Evolutionary conservation across 768 basidiomycete genomes (phyloP).

Genomic region (Psilocybe cyanescens): DNA sequence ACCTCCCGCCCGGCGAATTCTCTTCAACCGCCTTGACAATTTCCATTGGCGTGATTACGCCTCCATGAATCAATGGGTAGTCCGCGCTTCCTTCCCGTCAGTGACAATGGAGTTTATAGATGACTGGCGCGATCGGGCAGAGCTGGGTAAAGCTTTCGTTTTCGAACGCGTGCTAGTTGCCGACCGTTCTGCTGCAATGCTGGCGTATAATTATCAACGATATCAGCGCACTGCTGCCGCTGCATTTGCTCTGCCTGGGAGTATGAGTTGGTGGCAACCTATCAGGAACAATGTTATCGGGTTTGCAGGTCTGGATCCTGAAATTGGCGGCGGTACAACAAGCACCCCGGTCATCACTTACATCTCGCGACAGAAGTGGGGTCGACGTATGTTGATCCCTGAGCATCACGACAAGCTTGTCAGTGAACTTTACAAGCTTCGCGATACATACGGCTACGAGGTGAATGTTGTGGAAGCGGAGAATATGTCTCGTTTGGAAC

Average conservation of each 20-base stretch:
- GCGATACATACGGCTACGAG: constrained; percentile 78
- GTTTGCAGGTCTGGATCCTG: constrained; percentile 62
- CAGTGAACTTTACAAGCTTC: constrained; percentile 67
- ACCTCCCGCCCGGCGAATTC: constrained; percentile 71
- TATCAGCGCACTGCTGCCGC: constrained; percentile 81
- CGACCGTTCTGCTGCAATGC: constrained; percentile 86
- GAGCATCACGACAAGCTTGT: constrained; percentile 84
- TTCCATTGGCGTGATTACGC: constrained; percentile 92
- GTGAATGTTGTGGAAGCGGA: constrained; percentile 89
- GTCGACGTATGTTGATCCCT: constrained; percentile 75
- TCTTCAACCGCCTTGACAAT: constrained; percentile 76
- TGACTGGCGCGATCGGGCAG: constrained; percentile 83
- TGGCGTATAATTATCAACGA: constrained; percentile 62
- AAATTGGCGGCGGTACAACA: constrained; percentile 47
- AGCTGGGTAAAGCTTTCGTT: constrained; percentile 70
- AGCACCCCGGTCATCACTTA: constrained; percentile 87
- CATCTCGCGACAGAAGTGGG: constrained; percentile 89
- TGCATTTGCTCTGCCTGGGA: constrained; percentile 75
- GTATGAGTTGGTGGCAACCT: constrained; percentile 84
- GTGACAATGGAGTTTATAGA: constrained; percentile 77
- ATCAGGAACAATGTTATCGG: constrained; percentile 73
- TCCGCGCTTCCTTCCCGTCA: constrained; percentile 81
- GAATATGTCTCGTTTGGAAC: constrained; percentile 77
- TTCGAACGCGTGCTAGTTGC: constrained; percentile 88
- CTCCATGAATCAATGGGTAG: constrained; percentile 87